phyloP scores from a whole-genome alignment of 2,329 filamentous ascomycete species.

The Fusarium sp. region DNA sequence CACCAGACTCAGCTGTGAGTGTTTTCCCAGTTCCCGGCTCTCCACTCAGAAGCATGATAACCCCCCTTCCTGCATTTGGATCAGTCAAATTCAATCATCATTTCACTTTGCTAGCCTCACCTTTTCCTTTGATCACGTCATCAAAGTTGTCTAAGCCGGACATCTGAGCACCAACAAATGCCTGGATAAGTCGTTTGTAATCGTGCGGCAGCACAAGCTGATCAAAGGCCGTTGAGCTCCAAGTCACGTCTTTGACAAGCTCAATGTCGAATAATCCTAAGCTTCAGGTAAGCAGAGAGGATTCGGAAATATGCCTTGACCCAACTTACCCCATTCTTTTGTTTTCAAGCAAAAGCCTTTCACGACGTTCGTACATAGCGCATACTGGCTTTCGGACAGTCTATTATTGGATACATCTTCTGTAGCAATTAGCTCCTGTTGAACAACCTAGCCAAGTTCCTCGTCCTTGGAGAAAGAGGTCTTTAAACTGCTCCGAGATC shows the following conservation, averaged over 20 bases:
- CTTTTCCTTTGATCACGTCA: constrained; percentile 2
- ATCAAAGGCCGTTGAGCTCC: constrained; percentile 6
- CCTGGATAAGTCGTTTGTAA: constrained; percentile 12
- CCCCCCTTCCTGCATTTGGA: background rate
- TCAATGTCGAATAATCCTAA: constrained; percentile 3
- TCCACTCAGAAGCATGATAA: constrained; percentile 14
- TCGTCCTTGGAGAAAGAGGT: rapidly evolving
- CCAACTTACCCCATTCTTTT: constrained; percentile 7
- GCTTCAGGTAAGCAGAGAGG: rapidly evolving
- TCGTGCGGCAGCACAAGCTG: constrained; percentile 2
- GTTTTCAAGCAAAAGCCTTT: constrained; percentile 6
- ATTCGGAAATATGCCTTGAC: too few relatives aligned
- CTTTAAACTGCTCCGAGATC: rapidly evolving
- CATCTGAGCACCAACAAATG: constrained; percentile 3
- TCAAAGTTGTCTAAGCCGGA: constrained; percentile 8
- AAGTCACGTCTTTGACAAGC: background rate
- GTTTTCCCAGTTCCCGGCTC: constrained; percentile 17
- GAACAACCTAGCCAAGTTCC: rapidly evolving
- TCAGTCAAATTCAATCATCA: background rate
- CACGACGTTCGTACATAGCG: background rate
- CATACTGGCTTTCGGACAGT: background rate
- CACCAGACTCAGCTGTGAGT: constrained; percentile 14
- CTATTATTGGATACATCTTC: background rate
- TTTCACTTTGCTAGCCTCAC: background rate
- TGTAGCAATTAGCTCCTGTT: background rate